These are phyloP conservation scores for Triticum turgidum DNA, from an alignment of 176 grass and related monocot genomes.

Conservation along the genomic window DNA sequence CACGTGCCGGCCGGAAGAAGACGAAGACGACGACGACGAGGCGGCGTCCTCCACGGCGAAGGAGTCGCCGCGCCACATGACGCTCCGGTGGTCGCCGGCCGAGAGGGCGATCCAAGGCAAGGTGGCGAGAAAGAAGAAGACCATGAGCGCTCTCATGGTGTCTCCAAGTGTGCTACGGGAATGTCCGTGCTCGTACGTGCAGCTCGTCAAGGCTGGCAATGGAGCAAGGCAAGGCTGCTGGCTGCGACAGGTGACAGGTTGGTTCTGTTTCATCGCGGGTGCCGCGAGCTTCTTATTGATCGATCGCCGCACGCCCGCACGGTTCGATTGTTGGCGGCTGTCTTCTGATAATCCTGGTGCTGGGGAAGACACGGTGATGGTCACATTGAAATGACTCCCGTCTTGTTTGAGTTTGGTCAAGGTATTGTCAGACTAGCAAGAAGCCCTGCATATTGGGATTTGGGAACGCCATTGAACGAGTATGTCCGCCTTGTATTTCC, in stretches of 20 bases:
- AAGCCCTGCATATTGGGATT: background rate
- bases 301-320: background rate
- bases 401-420: background rate
- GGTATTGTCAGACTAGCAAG: background rate
- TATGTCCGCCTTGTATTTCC: background rate
- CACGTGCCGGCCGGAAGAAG: background rate
- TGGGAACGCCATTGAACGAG: background rate
- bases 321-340: background rate
- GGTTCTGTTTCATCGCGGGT: background rate
- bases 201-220: background rate
- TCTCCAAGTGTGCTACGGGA: background rate
- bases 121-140: background rate
- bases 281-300: background rate
- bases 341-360: background rate
- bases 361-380: background rate
- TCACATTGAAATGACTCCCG: background rate
- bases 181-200: background rate
- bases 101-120: background rate
- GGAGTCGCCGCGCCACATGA: slow-evolving; percentile 32
- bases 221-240: background rate
- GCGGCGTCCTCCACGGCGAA: slow-evolving; percentile 26
- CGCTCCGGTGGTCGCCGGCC: background rate
- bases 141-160: background rate
- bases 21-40: background rate
- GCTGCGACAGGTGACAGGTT: background rate